These are phyloP conservation scores for Zygosaccharomyces kombuchaensis DNA, from an alignment of 805 yeast species.

Conservation along the genomic window DNA sequence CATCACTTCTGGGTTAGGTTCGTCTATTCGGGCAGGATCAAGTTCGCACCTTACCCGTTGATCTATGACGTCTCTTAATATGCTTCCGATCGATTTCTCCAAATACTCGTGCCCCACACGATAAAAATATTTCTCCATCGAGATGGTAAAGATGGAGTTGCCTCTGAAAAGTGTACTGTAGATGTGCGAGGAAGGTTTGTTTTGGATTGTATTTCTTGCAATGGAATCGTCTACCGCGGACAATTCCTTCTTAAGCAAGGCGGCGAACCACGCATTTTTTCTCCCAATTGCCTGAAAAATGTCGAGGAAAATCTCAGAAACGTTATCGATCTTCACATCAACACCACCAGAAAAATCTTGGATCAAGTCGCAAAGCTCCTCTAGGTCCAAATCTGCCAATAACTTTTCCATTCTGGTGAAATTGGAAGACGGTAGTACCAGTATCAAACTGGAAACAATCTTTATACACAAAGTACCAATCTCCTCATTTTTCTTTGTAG, in stretches of 20 bases:
- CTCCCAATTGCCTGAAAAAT: constrained; percentile 66
- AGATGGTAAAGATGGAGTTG: constrained; percentile 73
- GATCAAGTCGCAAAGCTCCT: constrained; percentile 46
- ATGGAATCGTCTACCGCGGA: constrained; percentile 30
- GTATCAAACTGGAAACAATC: constrained; percentile 47
- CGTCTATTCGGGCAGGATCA: constrained; percentile 61
- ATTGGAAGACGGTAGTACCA: constrained; percentile 54
- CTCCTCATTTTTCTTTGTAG: constrained; percentile 36
- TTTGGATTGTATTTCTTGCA: constrained; percentile 19
- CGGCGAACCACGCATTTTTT: constrained; percentile 70
- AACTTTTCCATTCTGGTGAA: constrained; percentile 62
- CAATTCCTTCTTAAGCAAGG: constrained; percentile 65
- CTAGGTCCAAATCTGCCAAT: constrained; percentile 50
- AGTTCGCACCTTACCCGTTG: constrained; percentile 64
- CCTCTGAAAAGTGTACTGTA: constrained; percentile 76
- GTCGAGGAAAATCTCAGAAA: constrained; percentile 59
- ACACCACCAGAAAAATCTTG: constrained; percentile 23
- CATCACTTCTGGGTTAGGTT: constrained; percentile 33
- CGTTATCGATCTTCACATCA: constrained; percentile 47
- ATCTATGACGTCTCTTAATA: constrained; percentile 51
- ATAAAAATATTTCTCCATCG: constrained; percentile 71
- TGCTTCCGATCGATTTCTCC: constrained; percentile 65
- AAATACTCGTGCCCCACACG: constrained; percentile 77
- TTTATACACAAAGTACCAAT: constrained; percentile 57
- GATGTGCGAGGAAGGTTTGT: constrained; percentile 33